Percentiles rank a stretch among this genome's conserved stretches.
Evolutionary conservation across 306 rosid genomes (phyloP).

Genomic region (Quercus wislizeni): DNA sequence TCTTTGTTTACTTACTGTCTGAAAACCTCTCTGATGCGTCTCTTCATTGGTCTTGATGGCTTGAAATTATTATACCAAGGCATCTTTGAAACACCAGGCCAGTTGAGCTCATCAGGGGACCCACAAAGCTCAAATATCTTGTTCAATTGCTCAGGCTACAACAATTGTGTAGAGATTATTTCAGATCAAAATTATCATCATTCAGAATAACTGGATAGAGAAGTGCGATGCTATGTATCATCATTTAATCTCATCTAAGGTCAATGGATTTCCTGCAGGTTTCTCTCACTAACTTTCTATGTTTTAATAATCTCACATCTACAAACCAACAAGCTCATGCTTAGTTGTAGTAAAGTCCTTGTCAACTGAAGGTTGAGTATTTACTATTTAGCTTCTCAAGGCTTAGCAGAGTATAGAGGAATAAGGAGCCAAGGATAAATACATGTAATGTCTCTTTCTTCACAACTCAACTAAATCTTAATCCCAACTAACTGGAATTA

Average conservation of each 20-base stretch:
- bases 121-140: constrained; percentile 79
- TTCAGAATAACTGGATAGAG: not conserved
- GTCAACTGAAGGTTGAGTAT: not conserved
- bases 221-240: not conserved
- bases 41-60: constrained; percentile 64
- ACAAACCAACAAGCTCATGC: not conserved
- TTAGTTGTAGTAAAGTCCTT: not conserved
- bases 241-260: not conserved
- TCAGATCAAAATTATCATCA: not conserved
- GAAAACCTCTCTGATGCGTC: constrained; percentile 63
- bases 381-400: not conserved
- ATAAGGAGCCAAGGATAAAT: not conserved
- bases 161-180: constrained; percentile 5
- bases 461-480: not conserved
- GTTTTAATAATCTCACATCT: not conserved
- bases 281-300: not conserved
- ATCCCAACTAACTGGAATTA: not conserved
- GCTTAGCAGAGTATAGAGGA: not conserved
- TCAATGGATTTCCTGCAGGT: not conserved
- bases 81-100: constrained; percentile 69
- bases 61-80: constrained; percentile 62
- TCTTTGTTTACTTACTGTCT: constrained; percentile 43
- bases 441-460: not conserved
- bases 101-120: constrained; percentile 63
- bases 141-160: constrained; percentile 70